Conservation (phyloP, 306 rosid genomes). For the Begonia fuchsioides region DNA sequence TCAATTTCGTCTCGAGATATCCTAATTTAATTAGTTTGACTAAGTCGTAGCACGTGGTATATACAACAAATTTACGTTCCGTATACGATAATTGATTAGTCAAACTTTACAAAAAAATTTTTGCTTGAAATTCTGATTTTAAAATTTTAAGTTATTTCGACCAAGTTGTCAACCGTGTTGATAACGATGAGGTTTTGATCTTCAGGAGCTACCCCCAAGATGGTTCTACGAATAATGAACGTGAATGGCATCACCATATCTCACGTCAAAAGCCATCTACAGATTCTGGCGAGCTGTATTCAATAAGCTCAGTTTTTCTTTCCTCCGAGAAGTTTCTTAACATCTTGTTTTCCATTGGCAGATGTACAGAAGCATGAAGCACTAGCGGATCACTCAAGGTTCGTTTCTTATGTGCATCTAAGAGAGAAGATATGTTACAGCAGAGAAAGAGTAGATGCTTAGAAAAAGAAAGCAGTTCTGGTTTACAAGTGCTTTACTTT, state of each 20-base stretch:
- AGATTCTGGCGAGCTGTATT: conserved; percentile 22
- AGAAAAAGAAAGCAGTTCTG: no score
- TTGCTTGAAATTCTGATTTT: no score
- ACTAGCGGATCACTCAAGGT: conserved; percentile 55
- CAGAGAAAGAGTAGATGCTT: no score
- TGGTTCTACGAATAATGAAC: conserved; percentile 59
- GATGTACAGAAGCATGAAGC: conserved; percentile 88
- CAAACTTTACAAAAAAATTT: no score
- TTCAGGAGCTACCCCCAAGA: conserved; percentile 82
- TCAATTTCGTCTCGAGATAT: no score
- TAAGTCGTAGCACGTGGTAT: no score
- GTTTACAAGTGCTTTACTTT: not conserved
- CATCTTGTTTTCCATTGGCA: conserved; percentile 24
- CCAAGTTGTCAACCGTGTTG: not conserved
- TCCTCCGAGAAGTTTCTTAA: conserved; percentile 8
- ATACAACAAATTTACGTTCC: no score
- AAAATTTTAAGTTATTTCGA: not conserved
- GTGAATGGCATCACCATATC: conserved; percentile 60
- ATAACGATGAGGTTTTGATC: conserved; percentile 1
- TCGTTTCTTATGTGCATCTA: not conserved
- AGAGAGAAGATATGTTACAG: not conserved
- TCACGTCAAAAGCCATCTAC: conserved; percentile 95
- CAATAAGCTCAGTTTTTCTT: not conserved
- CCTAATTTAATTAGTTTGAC: no score
- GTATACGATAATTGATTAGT: no score